Percentiles rank a stretch among this genome's conserved stretches.
Conservation (phyloP, 2,329 filamentous ascomycete species). For the Aspergillus sojae region DNA sequence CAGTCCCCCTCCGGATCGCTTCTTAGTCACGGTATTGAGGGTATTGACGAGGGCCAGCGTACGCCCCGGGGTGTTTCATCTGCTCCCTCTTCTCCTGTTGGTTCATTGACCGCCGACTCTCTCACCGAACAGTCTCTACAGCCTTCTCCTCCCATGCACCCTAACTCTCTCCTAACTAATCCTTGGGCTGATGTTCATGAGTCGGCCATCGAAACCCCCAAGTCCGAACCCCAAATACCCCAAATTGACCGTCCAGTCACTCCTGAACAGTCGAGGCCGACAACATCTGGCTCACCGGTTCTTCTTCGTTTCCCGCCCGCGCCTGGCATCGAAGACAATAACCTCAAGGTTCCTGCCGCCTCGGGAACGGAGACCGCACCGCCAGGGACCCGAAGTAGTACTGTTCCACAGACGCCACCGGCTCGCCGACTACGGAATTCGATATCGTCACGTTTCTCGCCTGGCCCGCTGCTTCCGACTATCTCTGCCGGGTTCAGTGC, state of each 20-base stretch:
- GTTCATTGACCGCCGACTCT: slow-evolving; percentile 37
- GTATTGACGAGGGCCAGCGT: slow-evolving; percentile 34
- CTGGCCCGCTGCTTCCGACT: slow-evolving; percentile 62
- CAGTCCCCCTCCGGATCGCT: slow-evolving; percentile 39
- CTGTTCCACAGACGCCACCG: slow-evolving; percentile 41
- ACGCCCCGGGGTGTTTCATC: slow-evolving; percentile 39
- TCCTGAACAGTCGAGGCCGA: slow-evolving; percentile 20
- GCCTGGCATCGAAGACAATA: slow-evolving; percentile 34
- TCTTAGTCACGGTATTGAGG: slow-evolving; percentile 34
- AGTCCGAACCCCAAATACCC: slow-evolving; percentile 27
- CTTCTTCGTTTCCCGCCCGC: slow-evolving; percentile 44
- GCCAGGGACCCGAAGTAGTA: slow-evolving; percentile 28
- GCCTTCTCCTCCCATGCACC: slow-evolving; percentile 32
- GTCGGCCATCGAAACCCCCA: slow-evolving; percentile 16
- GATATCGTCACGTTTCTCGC: slow-evolving; percentile 56
- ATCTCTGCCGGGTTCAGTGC: slow-evolving; percentile 63
- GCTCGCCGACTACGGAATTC: slow-evolving; percentile 47
- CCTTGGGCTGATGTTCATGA: slow-evolving; percentile 40
- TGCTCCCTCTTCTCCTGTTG: slow-evolving; percentile 34
- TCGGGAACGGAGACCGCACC: slow-evolving; percentile 18
- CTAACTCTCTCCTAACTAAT: slow-evolving; percentile 40
- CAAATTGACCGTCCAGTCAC: slow-evolving; percentile 30
- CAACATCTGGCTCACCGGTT: slow-evolving; percentile 34
- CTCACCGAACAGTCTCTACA: slow-evolving; percentile 31
- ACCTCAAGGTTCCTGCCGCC: slow-evolving; percentile 22